Percentiles rank a stretch among this genome's conserved stretches.
Conservation (phyloP, 2,329 filamentous ascomycete species). For the Epichloe coenophiala region DNA sequence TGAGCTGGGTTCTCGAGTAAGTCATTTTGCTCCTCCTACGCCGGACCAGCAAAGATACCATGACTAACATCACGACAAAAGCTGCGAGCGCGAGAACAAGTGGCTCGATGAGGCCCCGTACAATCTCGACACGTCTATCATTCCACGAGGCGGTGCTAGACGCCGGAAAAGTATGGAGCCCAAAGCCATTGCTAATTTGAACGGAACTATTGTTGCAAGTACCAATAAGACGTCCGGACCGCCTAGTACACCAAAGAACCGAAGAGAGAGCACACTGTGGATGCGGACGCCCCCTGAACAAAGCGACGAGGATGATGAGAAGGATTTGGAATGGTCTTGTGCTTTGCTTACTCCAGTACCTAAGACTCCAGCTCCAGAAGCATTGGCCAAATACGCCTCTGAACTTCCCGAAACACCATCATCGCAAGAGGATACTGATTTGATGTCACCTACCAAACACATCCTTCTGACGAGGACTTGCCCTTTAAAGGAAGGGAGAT, state of each 20-base stretch:
- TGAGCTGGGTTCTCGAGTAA: slow-evolving; percentile 81
- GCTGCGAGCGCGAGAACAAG: slow-evolving; percentile 61
- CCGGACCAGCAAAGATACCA: slow-evolving; percentile 19
- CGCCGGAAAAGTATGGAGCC: slow-evolving; percentile 76
- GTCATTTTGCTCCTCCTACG: slow-evolving; percentile 37
- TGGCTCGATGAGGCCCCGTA: slow-evolving; percentile 66
- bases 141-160: slow-evolving; percentile 57
- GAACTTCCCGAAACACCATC: slow-evolving; percentile 34
- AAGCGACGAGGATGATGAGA: slow-evolving; percentile 22
- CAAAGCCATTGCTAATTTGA: slow-evolving; percentile 52
- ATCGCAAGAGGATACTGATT: slow-evolving; percentile 19
- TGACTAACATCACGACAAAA: background rate
- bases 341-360: slow-evolving; percentile 41
- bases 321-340: slow-evolving; percentile 27
- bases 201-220: slow-evolving; percentile 44
- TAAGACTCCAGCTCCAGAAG: slow-evolving; percentile 44
- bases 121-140: slow-evolving; percentile 49
- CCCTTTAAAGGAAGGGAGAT: slow-evolving; percentile 33
- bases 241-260: slow-evolving; percentile 35
- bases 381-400: slow-evolving; percentile 37
- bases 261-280: slow-evolving; percentile 42
- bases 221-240: slow-evolving; percentile 25
- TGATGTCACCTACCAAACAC: slow-evolving; percentile 19
- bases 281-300: slow-evolving; percentile 38
- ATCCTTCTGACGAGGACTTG: slow-evolving; percentile 37